Base-by-base conservation (phyloP, 306 rosid species). In the Fagus sylvatica region DNA sequence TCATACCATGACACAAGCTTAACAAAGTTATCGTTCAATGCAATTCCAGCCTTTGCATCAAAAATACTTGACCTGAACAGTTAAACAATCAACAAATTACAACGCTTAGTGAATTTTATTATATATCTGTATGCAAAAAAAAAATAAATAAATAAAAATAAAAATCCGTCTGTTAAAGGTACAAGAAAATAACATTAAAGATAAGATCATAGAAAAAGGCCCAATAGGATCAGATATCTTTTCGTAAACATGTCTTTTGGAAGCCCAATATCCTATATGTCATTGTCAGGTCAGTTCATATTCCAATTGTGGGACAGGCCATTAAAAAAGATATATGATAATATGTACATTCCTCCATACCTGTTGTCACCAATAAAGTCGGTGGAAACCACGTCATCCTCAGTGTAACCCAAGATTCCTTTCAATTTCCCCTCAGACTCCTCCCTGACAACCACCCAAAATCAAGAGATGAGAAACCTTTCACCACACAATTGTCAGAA, bases 31-130 rank as follows among this genome's bases (percentile, higher is more conserved):
- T 90, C 74, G 19, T 41, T 92, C 88, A 92, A 79, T 4, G 97
- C 93, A 71, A 88, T 90, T 70, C 97, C 97, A 0, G 93, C 97
- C 85, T 88, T 90, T 0, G 96, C 97, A 54, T 92, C 92, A 61
- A 92, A 90, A 59, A 90, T 87, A 39, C 96, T 88, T 46, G 93
- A 90, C 89, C 97, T 92, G 93, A 12, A 78, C 64, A n/a, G 4
- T 13, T 4, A 34, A 4, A 40, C 67, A 1, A n/a, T 16, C 1
- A 59, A 42, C 16, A 49, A 13, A 33, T 5, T 33, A 13, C 5
- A 41, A 6, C 41, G 17, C 2, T 10, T 16, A 1, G 41, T 62
- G 12, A 28, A 62, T 36, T 34, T 62, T 16, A 60, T 15, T 2
- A 33, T 30, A 32, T 0, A 32, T 28, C 42, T 7, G 30, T 5